Base-by-base conservation (phyloP, 352 stramenopile genomes). In the Aphanomyces cochlioides region DNA sequence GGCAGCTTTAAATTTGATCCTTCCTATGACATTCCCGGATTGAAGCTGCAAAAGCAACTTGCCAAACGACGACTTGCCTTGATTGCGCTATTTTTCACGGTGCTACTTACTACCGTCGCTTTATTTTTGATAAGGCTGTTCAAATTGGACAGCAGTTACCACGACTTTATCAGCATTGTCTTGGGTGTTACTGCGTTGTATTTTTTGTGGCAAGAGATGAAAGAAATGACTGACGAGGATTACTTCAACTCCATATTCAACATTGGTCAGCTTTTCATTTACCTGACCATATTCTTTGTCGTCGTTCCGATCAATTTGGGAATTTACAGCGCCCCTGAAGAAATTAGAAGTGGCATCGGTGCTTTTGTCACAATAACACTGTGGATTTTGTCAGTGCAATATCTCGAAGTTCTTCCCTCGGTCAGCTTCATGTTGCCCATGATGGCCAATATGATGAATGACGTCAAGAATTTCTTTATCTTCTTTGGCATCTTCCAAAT, bases 361-460 rank as follows among this genome's bases (percentile, higher is more conserved):
- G 47, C n/a, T 13, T 7, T 67, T 34, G 10, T 56, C 7, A 67
- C 60, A 37, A 37, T 67, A 6, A 17, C 54, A 34, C 43, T 67
- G 10, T 67, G 60, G 60, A 41, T 57, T 28, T 41, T 67, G 12
- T 21, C 28, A 1, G n/a, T 67, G 13, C 60, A 67, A 37, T 67
- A 56, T 37, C 47, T 67, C 21, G 60, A 67, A 58, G 60, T 67
- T 4, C 28, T 54, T 12, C 15, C 19, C 5, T 54, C 60, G 15
- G 60, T 41, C 47, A n/a, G 28, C 28, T 67, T 56, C 17, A 8
- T 67, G 4, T 54, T 67, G 7, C 60, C 60, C 3, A 67, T 67
- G 60, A 67, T 67, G 60, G 28, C 38, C 41, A 57, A 57, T 34
- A 67, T 67, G 60, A 19, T 67, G n/a, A 41, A 41, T 4, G 60